Percentiles rank a stretch among this genome's conserved stretches.
phyloP scores from a whole-genome alignment of 2,329 filamentous ascomycete species.

The Myriosclerotinia scirpicola region DNA sequence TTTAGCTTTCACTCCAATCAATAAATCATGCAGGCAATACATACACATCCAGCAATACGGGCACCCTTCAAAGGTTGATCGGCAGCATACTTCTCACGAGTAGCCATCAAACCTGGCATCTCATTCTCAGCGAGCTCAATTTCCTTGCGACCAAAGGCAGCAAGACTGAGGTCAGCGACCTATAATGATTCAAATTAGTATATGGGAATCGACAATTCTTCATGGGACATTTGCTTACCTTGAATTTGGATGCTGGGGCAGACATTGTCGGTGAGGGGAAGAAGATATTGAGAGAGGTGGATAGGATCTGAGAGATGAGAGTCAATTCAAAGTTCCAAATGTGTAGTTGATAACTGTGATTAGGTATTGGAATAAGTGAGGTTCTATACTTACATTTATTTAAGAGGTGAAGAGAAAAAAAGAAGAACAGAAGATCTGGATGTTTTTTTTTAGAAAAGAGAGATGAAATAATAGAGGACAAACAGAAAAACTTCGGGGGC shows the following conservation, averaged over 20 bases:
- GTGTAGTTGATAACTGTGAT: not conserved
- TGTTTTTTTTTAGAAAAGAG: too few species aligned
- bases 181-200: slow-evolving; percentile 42
- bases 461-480: not conserved
- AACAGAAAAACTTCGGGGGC: slow-evolving; percentile 16
- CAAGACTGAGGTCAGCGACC: slow-evolving; percentile 96
- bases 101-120: slow-evolving; percentile 98
- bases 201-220: not conserved
- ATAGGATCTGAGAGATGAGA: slow-evolving; percentile 14
- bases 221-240: slow-evolving; percentile 27
- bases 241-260: slow-evolving; percentile 42
- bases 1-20: slow-evolving; percentile 59
- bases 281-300: slow-evolving; percentile 22
- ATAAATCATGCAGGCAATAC: not conserved
- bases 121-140: slow-evolving; percentile 95
- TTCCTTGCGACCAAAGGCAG: slow-evolving; percentile 98
- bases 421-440: too few species aligned
- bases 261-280: slow-evolving; percentile 38
- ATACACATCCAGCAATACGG: slow-evolving; percentile 91
- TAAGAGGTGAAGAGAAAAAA: not conserved
- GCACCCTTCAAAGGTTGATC: slow-evolving; percentile 95
- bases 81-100: slow-evolving; percentile 82
- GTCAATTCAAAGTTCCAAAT: not conserved
- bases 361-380: not conserved
- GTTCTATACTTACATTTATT: slow-evolving; percentile 14